These are phyloP conservation scores for Chlorella vulgaris DNA, from an alignment of 139 green algal genomes.

Conservation along the genomic window DNA sequence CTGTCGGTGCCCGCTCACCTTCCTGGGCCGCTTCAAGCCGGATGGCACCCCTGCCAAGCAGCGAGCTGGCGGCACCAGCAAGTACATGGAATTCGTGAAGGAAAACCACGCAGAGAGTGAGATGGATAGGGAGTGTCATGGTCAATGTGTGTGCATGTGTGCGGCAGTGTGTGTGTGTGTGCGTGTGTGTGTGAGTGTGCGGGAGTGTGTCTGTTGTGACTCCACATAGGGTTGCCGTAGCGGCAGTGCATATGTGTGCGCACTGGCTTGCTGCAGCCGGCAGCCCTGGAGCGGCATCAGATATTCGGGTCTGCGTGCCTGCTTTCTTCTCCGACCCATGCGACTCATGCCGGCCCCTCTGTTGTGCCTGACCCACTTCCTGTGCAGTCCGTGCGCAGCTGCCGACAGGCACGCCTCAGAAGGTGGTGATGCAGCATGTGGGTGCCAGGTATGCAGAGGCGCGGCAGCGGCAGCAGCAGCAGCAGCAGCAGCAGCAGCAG, in stretches of 20 bases:
- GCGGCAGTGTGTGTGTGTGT: no score
- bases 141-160: no score
- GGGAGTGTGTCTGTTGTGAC: no score
- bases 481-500: neutral
- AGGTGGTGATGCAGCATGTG: conserved; percentile 50
- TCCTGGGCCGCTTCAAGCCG: conserved; percentile 55
- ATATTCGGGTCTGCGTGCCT: no score
- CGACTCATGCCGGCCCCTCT: no score
- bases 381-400: conserved; percentile 20
- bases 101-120: conserved; percentile 48
- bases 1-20: conserved; percentile 50
- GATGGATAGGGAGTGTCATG: neutral
- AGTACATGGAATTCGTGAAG: conserved; percentile 49
- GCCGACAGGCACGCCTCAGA: conserved; percentile 38
- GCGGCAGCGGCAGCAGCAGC: neutral
- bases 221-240: no score
- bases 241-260: no score
- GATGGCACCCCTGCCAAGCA: conserved; percentile 54
- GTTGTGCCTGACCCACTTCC: no score
- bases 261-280: no score
- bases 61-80: neutral
- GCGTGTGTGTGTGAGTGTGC: no score
- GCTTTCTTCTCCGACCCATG: no score
- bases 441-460: conserved; percentile 30
- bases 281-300: no score